These are phyloP conservation scores for Xylariaceae sp. DNA, from an alignment of 2,329 filamentous ascomycete species.

Conservation along the genomic window DNA sequence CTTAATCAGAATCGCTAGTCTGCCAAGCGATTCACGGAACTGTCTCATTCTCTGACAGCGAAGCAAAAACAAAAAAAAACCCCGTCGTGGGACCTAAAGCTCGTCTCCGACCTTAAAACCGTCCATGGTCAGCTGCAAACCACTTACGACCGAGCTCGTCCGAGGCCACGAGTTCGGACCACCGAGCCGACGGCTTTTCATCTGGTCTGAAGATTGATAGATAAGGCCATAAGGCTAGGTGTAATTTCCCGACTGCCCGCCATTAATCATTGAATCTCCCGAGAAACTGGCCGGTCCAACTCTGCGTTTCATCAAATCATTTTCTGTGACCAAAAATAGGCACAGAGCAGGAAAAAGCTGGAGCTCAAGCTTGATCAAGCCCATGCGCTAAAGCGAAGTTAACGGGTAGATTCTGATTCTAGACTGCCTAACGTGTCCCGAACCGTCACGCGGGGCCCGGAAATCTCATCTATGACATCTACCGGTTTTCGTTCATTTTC, in stretches of 20 bases:
- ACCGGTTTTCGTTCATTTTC: not conserved
- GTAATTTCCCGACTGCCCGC: not conserved
- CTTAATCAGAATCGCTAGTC: no score
- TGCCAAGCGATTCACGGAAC: no score
- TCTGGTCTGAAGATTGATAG: not conserved
- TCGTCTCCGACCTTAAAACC: not conserved
- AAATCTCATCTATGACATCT: not conserved
- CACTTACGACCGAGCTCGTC: constrained; percentile 17
- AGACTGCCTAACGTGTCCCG: no score
- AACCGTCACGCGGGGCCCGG: not conserved
- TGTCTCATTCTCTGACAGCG: no score
- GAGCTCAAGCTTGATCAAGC: no score
- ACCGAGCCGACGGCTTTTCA: not conserved
- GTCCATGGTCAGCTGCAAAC: constrained; percentile 4
- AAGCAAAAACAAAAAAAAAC: no score
- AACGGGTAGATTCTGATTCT: not conserved
- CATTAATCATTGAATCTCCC: not conserved
- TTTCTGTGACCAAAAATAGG: not conserved
- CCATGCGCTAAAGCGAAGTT: not conserved
- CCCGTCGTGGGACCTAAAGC: not conserved
- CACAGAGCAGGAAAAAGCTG: not conserved
- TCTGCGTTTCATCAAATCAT: not conserved
- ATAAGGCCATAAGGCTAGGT: not conserved
- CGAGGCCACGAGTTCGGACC: constrained; percentile 1
- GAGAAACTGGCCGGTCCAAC: no score